Evolutionary conservation across 805 yeast genomes (phyloP), one percentile per base, ranked within the genome.

Genomic region (Yamadazyma takamatsuzukensis): DNA sequence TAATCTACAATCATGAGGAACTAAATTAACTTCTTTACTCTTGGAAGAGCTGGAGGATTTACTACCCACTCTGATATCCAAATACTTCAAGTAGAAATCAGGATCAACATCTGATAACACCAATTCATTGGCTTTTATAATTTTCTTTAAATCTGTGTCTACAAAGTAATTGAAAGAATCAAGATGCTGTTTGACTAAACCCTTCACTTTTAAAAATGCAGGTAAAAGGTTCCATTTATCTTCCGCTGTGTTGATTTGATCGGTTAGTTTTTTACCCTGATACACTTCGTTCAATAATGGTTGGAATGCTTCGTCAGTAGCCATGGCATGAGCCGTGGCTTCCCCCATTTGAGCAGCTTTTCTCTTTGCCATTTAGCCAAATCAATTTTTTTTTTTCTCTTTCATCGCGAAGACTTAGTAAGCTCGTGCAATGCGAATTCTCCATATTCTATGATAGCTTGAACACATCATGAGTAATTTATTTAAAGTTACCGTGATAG

Each of bases 141-240:
- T 93, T 54, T 93, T 90, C 62, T 85, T 87, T 56, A 93, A 71
- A 55, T 93, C 99, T 5, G 77, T 80, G 50, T 93, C 97, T 13
- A 93, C 95, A 56, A 93, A 93, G 62, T 86, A 93, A 54, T 93
- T 90, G 71, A 87, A 93, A n/a, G 98, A 93, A 54, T 93, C 98
- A 53, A 93, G 69, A 67, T 93, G 98, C 66, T 93, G 98, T 52
- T 93, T 93, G 28, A 93, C 97, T 32, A 93, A 66, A 34, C 98
- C 98, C 56, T 93, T 93, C 27, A 93, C 96, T 53, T 88, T 87
- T 42, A 93, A 66, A 53, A 93, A 93, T 0, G 98, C 98, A 0
- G 99, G 99, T 25, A 93, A 64, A 29, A 93, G 69, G 48, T 93
- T 84, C 99, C 99, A 93, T 57, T 93, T 93, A 60, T 93, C 99